Percentiles rank a stretch among this genome's conserved stretches.
Conservation (phyloP, 306 rosid species). For the Abrus precatorius region DNA sequence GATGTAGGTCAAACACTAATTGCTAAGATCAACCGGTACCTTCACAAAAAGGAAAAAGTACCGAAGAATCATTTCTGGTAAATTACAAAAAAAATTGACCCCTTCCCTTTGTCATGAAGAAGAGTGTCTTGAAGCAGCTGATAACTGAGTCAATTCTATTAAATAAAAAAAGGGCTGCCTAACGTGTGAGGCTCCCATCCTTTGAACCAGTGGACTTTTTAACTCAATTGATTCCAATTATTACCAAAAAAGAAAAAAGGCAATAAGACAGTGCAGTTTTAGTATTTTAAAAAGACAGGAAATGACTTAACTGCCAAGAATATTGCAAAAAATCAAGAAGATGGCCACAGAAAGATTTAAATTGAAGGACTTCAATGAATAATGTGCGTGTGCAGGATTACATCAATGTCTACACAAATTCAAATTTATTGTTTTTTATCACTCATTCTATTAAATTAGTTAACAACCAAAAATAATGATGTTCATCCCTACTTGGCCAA, state of each 20-base stretch:
- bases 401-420: not conserved
- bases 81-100: conserved; percentile 2
- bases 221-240: not conserved
- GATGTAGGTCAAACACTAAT: too few species aligned
- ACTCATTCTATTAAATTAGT: conserved; percentile 17
- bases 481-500: conserved; percentile 1
- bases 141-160: not conserved
- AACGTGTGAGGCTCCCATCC: too few species aligned
- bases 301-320: not conserved
- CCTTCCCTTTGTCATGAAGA: not conserved
- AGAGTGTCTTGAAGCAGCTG: conserved; percentile 1
- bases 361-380: not conserved
- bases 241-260: not conserved
- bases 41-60: not conserved
- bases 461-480: not conserved
- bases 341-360: not conserved
- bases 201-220: not conserved
- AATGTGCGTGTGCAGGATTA: not conserved
- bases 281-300: conserved; percentile 6
- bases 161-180: too few species aligned
- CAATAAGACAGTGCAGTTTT: not conserved
- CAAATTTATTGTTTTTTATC: not conserved
- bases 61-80: not conserved
- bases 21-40: too few species aligned
- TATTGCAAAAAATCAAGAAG: not conserved